Base-by-base conservation (phyloP, 495 filamentous ascomycete species). In the Podospora conica region DNA sequence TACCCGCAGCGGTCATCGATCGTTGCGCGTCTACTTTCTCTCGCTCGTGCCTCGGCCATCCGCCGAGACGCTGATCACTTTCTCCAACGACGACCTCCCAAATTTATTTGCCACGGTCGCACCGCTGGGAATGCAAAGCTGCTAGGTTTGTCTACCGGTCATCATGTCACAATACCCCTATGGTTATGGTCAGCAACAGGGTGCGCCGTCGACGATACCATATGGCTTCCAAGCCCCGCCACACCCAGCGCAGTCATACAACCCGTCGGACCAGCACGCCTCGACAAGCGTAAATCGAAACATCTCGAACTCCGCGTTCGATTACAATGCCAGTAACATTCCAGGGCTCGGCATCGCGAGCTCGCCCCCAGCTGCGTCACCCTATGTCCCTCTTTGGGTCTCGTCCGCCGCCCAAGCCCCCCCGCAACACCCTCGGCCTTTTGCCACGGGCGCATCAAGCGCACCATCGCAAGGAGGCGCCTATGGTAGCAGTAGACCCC, bases 101-200 rank as follows among this genome's bases (percentile, higher is more conserved):
- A 18, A 8, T 15, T 57, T 21, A 9, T 24, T 57, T n/a, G n/a
- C n/a, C n/a, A n/a, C n/a, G n/a, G 12, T 27, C 55, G 55, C 55
- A 27, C 55, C 55, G 8, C 23, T 8, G 54, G 61, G 69, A 11
- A 74, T 70, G 70, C 40, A 24, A 20, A 27, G 28, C 53, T 63
- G 65, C 53, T 70, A 65, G 65, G 53, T 55, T 8, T n/a, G 23
- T 48, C 24, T 21, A 63, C 48, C 11, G 3, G 10, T 62, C 57
- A 67, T 27, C 58, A 82, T 82, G 80, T 73, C 79, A 18, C 74
- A 78, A 59, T 75, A 74, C 63, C 70, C 72, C 21, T 71, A 69
- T 57, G 68, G 73, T 33, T 76, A 78, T 40, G 71, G 75, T 71
- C 73, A 73, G 15, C 71, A 76, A 62, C 68, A 64, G 8, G 73